Evolutionary conservation across 306 rosid species (phyloP).

Genomic region (Rubus parviflorus): DNA sequence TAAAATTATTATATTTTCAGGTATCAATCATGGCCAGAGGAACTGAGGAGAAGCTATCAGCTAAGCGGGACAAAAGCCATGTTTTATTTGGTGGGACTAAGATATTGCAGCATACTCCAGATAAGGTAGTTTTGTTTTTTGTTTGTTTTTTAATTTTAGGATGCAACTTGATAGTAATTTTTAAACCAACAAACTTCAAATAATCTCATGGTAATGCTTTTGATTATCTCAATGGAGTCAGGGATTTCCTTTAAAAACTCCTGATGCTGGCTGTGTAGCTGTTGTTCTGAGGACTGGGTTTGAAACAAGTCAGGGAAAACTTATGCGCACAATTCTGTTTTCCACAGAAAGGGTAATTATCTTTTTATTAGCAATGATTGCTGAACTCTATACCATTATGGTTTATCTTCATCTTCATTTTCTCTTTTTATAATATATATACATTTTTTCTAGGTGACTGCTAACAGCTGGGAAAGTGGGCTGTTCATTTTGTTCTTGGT

Average conservation of each 20-base stretch:
- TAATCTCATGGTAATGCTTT: constrained; percentile 23
- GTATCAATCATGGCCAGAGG: constrained; percentile 71
- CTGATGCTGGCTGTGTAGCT: constrained; percentile 98
- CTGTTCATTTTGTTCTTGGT: constrained; percentile 89
- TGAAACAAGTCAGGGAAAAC: constrained; percentile 98
- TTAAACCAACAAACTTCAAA: not conserved
- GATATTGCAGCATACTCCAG: constrained; percentile 94
- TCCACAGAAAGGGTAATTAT: constrained; percentile 92
- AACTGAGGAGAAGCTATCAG: constrained; percentile 72
- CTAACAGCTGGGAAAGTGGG: constrained; percentile 99
- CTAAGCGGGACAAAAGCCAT: constrained; percentile 82
- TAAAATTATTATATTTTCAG: constrained; percentile 39
- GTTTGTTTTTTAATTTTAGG: not conserved
- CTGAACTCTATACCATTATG: not conserved
- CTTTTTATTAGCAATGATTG: constrained; percentile 19
- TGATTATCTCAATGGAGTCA: constrained; percentile 44
- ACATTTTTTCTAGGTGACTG: constrained; percentile 67
- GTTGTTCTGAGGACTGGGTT: constrained; percentile 96
- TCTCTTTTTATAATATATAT: not conserved
- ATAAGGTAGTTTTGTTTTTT: constrained; percentile 56
- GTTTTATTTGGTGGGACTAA: constrained; percentile 96
- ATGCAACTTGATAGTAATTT: not conserved
- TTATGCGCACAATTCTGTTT: constrained; percentile 97
- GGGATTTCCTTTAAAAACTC: constrained; percentile 84
- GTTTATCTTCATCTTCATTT: constrained; percentile 9